Percentiles rank a stretch among this genome's conserved stretches.
These are phyloP conservation scores for Mytilinidion resinicola DNA, from an alignment of 495 filamentous ascomycete genomes.

Conservation along the genomic window DNA sequence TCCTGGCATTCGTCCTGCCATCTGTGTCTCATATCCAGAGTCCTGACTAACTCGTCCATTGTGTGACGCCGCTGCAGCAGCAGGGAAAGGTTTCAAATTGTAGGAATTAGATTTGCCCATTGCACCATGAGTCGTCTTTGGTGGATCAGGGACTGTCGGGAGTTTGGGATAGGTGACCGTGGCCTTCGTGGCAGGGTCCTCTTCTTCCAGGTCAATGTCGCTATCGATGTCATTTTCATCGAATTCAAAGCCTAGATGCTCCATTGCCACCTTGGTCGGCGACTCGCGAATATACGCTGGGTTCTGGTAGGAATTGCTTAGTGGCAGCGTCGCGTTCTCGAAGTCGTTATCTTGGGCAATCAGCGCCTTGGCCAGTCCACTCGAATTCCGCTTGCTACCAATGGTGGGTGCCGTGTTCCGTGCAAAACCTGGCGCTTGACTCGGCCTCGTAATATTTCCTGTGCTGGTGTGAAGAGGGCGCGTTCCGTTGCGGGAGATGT, in stretches of 20 bases:
- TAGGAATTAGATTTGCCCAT: slow-evolving; percentile 3
- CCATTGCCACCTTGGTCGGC: neutral
- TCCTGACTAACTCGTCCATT: neutral
- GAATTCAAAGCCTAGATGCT: slow-evolving; percentile 40
- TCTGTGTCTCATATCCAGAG: slow-evolving; percentile 12
- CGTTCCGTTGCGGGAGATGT: slow-evolving; percentile 8
- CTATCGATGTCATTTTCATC: slow-evolving; percentile 65
- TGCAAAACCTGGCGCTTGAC: slow-evolving; percentile 1
- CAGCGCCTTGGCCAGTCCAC: slow-evolving; percentile 35
- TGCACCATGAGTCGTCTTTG: neutral
- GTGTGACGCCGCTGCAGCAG: neutral
- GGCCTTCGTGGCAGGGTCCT: slow-evolving; percentile 37
- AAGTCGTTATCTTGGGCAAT: slow-evolving; percentile 27
- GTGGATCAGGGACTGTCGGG: slow-evolving; percentile 31
- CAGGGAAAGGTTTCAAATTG: neutral
- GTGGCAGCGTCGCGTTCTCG: slow-evolving; percentile 18
- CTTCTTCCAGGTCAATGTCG: slow-evolving; percentile 58
- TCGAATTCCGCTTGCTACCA: slow-evolving; percentile 36
- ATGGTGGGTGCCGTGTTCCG: neutral
- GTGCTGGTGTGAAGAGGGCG: slow-evolving; percentile 26
- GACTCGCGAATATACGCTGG: neutral
- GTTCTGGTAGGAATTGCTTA: slow-evolving; percentile 10
- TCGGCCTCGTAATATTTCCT: slow-evolving; percentile 26
- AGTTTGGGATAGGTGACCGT: slow-evolving; percentile 44
- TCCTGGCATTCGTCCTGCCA: too few species aligned